phyloP scores from a whole-genome alignment of 345 rosid species.

The Isatis tinctoria region DNA sequence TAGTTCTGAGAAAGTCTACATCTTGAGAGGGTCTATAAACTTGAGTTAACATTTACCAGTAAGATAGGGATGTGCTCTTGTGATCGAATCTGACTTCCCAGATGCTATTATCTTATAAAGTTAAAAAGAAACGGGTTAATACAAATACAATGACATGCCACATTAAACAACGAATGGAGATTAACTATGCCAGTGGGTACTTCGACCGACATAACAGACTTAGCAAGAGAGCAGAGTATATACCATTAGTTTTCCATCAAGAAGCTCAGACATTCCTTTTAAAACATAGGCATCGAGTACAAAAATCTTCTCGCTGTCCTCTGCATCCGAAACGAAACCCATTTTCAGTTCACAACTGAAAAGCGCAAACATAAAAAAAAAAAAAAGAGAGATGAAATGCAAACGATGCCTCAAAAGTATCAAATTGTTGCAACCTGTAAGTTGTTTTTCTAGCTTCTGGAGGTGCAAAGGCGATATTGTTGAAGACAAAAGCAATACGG shows the following conservation, averaged over 20 bases:
- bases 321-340: slow-evolving; percentile 42
- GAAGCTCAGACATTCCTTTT: slow-evolving; percentile 54
- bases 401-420: neutral
- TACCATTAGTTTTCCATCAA: slow-evolving; percentile 73
- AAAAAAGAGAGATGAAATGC: slow-evolving; percentile 1
- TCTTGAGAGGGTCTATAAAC: slow-evolving; percentile 17
- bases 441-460: slow-evolving; percentile 55
- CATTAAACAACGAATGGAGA: neutral
- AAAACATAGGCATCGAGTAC: slow-evolving; percentile 68
- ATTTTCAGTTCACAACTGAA: slow-evolving; percentile 3
- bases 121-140: slow-evolving; percentile 13
- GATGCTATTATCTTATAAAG: slow-evolving; percentile 62
- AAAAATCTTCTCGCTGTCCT: slow-evolving; percentile 38
- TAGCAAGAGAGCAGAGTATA: neutral
- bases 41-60: slow-evolving; percentile 47
- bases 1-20: neutral
- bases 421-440: slow-evolving; percentile 44
- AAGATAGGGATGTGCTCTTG: slow-evolving; percentile 71
- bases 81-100: slow-evolving; percentile 67
- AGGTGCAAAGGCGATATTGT: slow-evolving; percentile 44
- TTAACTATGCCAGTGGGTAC: neutral
- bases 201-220: slow-evolving; percentile 3
- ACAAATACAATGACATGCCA: neutral
- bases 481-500: slow-evolving; percentile 56
- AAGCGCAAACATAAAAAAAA: slow-evolving; percentile 1